Base-by-base conservation (phyloP, 1,284 basidiomycete species). In the Melampsora americana region DNA sequence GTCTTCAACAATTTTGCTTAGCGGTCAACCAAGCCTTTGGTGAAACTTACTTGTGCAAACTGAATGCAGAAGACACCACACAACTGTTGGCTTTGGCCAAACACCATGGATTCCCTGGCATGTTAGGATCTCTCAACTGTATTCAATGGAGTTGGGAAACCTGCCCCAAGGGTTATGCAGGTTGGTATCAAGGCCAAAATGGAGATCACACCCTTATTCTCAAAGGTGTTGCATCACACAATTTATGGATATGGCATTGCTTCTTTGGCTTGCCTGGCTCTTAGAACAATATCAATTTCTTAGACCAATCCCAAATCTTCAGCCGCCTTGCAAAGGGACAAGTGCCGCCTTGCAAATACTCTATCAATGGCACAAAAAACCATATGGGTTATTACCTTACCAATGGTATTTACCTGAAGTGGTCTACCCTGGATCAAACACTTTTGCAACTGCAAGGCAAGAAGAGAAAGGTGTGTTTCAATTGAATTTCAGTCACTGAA, bases 101-200 rank as follows among this genome's bases (percentile, higher is more conserved):
- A 39, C 14, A 61, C 14, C 14, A 35, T 2, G 32, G 53, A 7
- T 69, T 69, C 18, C 66, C 66, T 56, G 68, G 68, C 2, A 60
- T 32, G 30, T 23, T 70, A 2, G 68, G 46, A 7, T 7, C 23
- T 5, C 26, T 69, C 11, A 30, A 53, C 28, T 46, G 66, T 20
- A 69, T 53, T 48, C 56, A 70, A 20, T 70, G 56, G 68, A 39
- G n/a, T 16, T 59, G 68, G 68, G 60, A 70, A 23, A 70, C 56
- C 66, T 69, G 48, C 20, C 66, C 48, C 5, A 11, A 46, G 3
- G 66, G 46, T 1, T 69, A n/a, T 12, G 48, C 56, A 42, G 68
- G 39, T n/a, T n/a, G n/a, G n/a, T n/a, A n/a, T n/a, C n/a, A n/a
- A n/a, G n/a, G n/a, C n/a, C n/a, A n/a, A n/a, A 53, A 60, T 44